These are phyloP conservation scores for Aschersonia sp. DNA, from an alignment of 2,329 filamentous ascomycete genomes.

Conservation along the genomic window DNA sequence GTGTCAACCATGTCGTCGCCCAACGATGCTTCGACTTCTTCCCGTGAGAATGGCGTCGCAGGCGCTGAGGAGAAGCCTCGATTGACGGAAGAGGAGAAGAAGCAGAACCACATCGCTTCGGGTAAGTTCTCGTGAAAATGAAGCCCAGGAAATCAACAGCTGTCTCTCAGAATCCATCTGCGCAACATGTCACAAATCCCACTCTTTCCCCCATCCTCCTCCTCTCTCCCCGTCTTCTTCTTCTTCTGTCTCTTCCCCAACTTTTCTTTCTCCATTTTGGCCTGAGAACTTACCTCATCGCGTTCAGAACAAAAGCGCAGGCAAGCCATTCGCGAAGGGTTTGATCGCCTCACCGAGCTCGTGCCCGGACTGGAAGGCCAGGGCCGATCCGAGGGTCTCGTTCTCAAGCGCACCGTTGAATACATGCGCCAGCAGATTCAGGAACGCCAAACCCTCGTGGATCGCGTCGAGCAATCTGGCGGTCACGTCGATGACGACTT, in stretches of 20 bases:
- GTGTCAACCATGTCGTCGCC: slow-evolving; percentile 7
- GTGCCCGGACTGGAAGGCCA: slow-evolving; percentile 74
- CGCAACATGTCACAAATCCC: no score
- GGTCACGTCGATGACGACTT: slow-evolving; percentile 36
- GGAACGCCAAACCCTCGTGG: slow-evolving; percentile 42
- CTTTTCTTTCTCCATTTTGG: not conserved
- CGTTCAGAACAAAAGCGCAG: slow-evolving; percentile 27
- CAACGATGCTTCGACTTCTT: slow-evolving; percentile 6
- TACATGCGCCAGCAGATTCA: slow-evolving; percentile 47
- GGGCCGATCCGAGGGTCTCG: slow-evolving; percentile 70
- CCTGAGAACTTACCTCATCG: not conserved
- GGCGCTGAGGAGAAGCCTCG: slow-evolving; percentile 32
- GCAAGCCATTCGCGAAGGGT: slow-evolving; percentile 64
- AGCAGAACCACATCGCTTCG: slow-evolving; percentile 39
- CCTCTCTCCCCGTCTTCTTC: no score
- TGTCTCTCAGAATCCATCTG: not conserved
- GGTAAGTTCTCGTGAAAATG: slow-evolving; percentile 18
- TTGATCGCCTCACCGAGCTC: slow-evolving; percentile 65
- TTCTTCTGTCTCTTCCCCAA: not conserved
- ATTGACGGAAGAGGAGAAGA: slow-evolving; percentile 38
- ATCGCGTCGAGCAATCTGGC: slow-evolving; percentile 42
- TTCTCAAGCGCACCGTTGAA: slow-evolving; percentile 58
- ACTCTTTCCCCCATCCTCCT: no score
- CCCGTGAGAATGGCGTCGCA: slow-evolving; percentile 6
- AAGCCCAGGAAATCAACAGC: not conserved